phyloP scores from a whole-genome alignment of 805 yeast species.

The Cephaloascus albidus region DNA sequence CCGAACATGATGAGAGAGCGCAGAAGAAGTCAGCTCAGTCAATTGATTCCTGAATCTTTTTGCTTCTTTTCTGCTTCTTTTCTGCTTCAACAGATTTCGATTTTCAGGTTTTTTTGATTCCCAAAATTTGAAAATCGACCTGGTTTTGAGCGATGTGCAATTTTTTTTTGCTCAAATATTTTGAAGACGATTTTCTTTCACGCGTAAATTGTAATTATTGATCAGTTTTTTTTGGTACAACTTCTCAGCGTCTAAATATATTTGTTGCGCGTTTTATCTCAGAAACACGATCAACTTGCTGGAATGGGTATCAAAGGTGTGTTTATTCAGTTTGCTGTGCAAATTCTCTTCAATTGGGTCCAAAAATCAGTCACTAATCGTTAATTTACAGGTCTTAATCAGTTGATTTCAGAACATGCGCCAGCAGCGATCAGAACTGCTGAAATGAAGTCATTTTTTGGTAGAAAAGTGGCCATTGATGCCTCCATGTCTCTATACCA shows the following conservation, averaged over 20 bases:
- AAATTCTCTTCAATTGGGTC: no score
- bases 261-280: not conserved
- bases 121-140: no score
- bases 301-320: constrained; percentile 43
- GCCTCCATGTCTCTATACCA: constrained; percentile 97
- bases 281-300: not conserved
- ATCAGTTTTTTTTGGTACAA: no score
- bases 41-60: not conserved
- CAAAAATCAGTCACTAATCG: not conserved
- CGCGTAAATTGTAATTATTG: no score
- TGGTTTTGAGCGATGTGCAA: no score
- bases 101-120: no score
- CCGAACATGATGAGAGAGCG: constrained; percentile 32
- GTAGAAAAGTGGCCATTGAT: constrained; percentile 95
- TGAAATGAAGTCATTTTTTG: constrained; percentile 81
- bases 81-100: no score
- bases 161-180: no score
- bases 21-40: not conserved
- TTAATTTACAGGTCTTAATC: constrained; percentile 57
- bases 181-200: no score
- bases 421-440: constrained; percentile 69
- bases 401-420: constrained; percentile 82
- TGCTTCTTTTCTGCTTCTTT: no score
- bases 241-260: not conserved
- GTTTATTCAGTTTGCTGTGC: constrained; percentile 4